Percentiles rank a stretch among this genome's conserved stretches.
Evolutionary conservation across 768 basidiomycete genomes (phyloP).

Genomic region (Boletus rufocinnamomeus): DNA sequence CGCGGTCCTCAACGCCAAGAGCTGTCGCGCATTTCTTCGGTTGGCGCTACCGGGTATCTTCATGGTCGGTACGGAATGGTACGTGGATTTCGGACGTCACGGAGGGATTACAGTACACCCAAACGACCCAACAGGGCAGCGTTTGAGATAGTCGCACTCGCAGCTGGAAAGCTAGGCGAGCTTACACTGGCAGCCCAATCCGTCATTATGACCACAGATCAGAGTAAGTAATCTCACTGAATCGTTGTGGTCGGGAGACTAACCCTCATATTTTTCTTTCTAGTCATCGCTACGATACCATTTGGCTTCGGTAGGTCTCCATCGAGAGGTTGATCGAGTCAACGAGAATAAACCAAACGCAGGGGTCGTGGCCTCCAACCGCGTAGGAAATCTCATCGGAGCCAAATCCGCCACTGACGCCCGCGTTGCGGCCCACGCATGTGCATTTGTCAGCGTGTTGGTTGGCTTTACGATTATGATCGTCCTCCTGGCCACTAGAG

Average conservation of each 20-base stretch:
- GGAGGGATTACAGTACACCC: not conserved
- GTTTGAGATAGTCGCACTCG: constrained; percentile 80
- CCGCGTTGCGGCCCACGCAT: constrained; percentile 59
- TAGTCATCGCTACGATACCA: constrained; percentile 72
- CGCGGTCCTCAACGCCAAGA: constrained; percentile 45
- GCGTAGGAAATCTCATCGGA: constrained; percentile 75
- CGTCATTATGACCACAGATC: constrained; percentile 79
- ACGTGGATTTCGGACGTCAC: constrained; percentile 15
- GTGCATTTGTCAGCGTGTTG: constrained; percentile 63
- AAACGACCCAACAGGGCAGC: constrained; percentile 56
- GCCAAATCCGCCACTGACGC: constrained; percentile 52
- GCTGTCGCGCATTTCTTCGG: constrained; percentile 59
- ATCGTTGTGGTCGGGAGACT: not conserved
- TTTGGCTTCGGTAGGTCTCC: constrained; percentile 59
- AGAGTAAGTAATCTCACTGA: constrained; percentile 45
- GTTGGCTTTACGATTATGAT: constrained; percentile 62
- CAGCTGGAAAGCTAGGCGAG: constrained; percentile 70
- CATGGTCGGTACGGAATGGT: constrained; percentile 85
- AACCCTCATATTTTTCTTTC: not conserved
- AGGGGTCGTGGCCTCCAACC: constrained; percentile 71
- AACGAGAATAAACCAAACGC: not conserved
- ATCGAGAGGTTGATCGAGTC: not conserved
- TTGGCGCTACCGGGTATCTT: constrained; percentile 76
- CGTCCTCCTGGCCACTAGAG: constrained; percentile 53
- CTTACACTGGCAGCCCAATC: constrained; percentile 73